A percentile compares a stretch with the other conserved stretches of the same genome.
Evolutionary conservation across 2,329 filamentous ascomycete genomes (phyloP).

Genomic region (Trichoderma sp.): DNA sequence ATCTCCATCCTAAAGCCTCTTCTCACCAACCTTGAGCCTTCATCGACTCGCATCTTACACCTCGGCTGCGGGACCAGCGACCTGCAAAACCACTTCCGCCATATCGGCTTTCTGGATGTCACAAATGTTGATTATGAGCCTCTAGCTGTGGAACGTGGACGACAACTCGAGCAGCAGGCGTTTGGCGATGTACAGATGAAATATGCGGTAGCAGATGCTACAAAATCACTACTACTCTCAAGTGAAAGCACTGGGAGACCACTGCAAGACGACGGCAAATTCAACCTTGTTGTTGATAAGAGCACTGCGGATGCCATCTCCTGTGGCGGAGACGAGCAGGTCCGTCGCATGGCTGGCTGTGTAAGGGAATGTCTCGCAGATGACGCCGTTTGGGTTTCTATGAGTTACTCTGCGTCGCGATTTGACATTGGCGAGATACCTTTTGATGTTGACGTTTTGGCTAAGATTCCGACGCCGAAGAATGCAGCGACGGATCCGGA

Average conservation of each 20-base stretch:
- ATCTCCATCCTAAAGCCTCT: slow-evolving; percentile 39
- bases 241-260: neutral
- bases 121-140: slow-evolving; percentile 52
- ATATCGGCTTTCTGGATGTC: slow-evolving; percentile 40
- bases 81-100: slow-evolving; percentile 46
- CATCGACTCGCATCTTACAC: slow-evolving; percentile 40
- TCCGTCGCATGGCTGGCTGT: slow-evolving; percentile 39
- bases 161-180: slow-evolving; percentile 36
- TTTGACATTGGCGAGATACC: slow-evolving; percentile 39
- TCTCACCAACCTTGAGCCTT: slow-evolving; percentile 29
- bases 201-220: slow-evolving; percentile 47
- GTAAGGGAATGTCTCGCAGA: slow-evolving; percentile 36
- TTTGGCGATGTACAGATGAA: slow-evolving; percentile 45
- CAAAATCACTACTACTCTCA: slow-evolving; percentile 36
- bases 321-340: slow-evolving; percentile 39
- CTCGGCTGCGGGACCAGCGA: slow-evolving; percentile 50
- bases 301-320: slow-evolving; percentile 48
- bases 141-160: slow-evolving; percentile 43
- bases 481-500: slow-evolving; percentile 43
- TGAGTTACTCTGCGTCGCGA: slow-evolving; percentile 45
- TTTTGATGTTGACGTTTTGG: slow-evolving; percentile 42
- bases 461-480: slow-evolving; percentile 43
- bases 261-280: slow-evolving; percentile 26
- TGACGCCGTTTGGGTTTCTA: slow-evolving; percentile 44
- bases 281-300: slow-evolving; percentile 48